Base-by-base conservation (phyloP, 2,329 filamentous ascomycete genomes). In the Lecanicillium sp. region DNA sequence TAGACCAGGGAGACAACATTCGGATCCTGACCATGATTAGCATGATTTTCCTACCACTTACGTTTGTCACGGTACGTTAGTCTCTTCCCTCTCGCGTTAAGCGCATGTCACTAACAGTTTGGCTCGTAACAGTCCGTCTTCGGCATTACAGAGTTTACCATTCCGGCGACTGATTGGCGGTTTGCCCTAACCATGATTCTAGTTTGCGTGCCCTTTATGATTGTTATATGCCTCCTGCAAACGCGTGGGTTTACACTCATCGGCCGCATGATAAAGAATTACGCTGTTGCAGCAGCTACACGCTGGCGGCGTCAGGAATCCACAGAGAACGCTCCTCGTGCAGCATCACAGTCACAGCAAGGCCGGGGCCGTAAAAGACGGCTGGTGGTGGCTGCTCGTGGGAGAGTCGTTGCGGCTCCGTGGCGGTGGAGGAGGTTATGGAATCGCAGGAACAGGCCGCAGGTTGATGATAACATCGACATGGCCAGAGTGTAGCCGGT, bases 1-100 rank as follows among this genome's bases (percentile, higher is more conserved):
- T 82, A 27, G 74, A 80, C 40, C 77, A 81, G 51, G 76, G 77
- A 2, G 69, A 78, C 44, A 79, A 79, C 49, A 77, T 79, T 49
- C 75, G 75, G 46, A 59, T 72, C 22, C 51, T 81, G 33, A 80
- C 77, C 4, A 65, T 77, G 35, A 74, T 79, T 27, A 75, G 71
- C 33, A 71, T 80, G 51, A 68, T 80, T 46, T 79, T 79, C 51
- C 60, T 80, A 15, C 77, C 76, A 3, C 56, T 79, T 17, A 79
- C 74, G 0, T 79, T 80, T 50, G 74, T 78, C 6, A 79, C 75
- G 12, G 65, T 66, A 38, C 46, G 61, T 53, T 14, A 10, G 4
- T 31, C 6, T 14, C 13, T 17, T 5, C n/a, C 14, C 8, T 17
- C 13, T 10, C 19, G 13, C 11, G 18, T n/a, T 4, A 7, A 19